These are phyloP conservation scores for Trichoderma lentiforme DNA, from an alignment of 2,329 filamentous ascomycete genomes.

Conservation along the genomic window DNA sequence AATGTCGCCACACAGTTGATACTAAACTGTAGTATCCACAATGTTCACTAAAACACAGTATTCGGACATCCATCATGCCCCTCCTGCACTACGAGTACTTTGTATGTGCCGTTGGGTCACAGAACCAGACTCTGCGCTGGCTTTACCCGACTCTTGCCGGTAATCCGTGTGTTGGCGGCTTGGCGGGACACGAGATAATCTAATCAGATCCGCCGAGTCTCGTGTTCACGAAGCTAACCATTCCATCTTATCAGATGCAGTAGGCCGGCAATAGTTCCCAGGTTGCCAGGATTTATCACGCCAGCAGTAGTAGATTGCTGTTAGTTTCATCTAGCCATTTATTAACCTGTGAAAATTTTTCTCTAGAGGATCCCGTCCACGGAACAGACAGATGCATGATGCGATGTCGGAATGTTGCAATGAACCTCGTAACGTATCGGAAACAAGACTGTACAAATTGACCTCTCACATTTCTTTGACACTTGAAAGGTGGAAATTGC, in stretches of 20 bases:
- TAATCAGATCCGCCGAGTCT: constrained; percentile 8
- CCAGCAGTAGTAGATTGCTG: not conserved
- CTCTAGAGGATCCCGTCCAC: not conserved
- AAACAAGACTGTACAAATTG: not conserved
- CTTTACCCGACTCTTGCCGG: not conserved
- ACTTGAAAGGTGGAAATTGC: not conserved
- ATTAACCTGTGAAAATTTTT: not conserved
- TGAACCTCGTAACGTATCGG: not conserved
- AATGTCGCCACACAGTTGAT: not conserved
- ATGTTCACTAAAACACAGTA: not conserved
- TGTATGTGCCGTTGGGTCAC: not conserved
- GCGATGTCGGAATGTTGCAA: not conserved
- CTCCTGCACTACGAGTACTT: not conserved
- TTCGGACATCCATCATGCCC: too few relatives aligned
- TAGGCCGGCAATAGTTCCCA: not conserved
- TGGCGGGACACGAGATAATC: not conserved
- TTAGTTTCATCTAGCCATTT: not conserved
- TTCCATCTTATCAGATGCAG: constrained; percentile 16
- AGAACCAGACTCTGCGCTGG: not conserved
- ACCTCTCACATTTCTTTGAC: not conserved
- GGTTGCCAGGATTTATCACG: too few relatives aligned
- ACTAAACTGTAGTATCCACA: not conserved
- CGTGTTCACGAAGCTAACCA: not conserved
- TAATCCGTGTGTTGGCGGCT: constrained; percentile 28
- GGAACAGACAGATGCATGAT: not conserved